phyloP scores from a whole-genome alignment of 257 asterid species.

The Solanum commersonii region DNA sequence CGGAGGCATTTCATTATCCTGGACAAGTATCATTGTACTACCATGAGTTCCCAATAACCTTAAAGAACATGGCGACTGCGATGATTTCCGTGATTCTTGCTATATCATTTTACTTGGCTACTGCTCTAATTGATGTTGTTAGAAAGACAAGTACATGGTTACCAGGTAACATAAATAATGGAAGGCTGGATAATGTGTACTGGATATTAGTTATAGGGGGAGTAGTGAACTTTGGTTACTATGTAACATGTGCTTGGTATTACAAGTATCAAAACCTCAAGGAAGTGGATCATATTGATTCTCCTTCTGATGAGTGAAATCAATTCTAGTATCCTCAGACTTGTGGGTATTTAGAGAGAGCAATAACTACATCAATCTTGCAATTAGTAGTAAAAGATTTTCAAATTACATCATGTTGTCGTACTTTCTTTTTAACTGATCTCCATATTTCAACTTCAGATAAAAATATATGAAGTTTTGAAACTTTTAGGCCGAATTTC shows the following conservation, averaged over 20 bases:
- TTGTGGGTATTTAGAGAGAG: neutral
- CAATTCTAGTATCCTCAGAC: neutral
- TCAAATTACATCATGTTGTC: too few species aligned
- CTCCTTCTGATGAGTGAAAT: neutral
- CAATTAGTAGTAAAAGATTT: neutral
- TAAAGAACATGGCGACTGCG: slow-evolving; percentile 49
- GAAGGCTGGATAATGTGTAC: slow-evolving; percentile 17
- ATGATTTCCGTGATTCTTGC: slow-evolving; percentile 40
- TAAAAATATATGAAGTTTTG: neutral
- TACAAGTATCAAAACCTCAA: slow-evolving; percentile 1
- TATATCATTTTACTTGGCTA: neutral
- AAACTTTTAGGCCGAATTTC: neutral
- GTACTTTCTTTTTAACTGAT: too few species aligned
- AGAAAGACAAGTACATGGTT: slow-evolving; percentile 7
- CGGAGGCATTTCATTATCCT: slow-evolving; percentile 55
- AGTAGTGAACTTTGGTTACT: slow-evolving; percentile 6
- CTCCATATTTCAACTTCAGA: neutral
- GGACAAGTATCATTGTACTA: slow-evolving; percentile 46
- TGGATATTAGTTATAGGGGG: slow-evolving; percentile 3
- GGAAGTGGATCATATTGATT: neutral
- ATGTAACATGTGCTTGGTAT: neutral
- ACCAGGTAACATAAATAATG: slow-evolving; percentile 16
- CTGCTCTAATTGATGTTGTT: slow-evolving; percentile 3
- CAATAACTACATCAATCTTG: neutral
- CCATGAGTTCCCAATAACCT: slow-evolving; percentile 45